Base-by-base conservation (phyloP, 2,329 filamentous ascomycete species). In the Scorias spongiosa region DNA sequence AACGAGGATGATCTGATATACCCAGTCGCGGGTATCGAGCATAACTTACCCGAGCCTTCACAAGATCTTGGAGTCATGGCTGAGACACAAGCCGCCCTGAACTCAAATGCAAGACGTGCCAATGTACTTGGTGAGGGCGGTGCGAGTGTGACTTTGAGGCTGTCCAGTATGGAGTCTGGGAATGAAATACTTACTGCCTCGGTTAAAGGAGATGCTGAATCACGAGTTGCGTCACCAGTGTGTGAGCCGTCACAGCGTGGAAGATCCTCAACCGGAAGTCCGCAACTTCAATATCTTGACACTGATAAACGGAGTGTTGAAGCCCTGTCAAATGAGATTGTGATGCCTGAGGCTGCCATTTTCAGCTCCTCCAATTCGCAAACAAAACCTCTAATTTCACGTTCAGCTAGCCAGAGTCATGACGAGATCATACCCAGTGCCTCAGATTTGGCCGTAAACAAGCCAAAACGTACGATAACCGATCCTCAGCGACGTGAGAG, bases 391-490 rank as follows among this genome's bases (percentile, higher is more conserved):
- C 6, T 8, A 37, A 3, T 37, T 17, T 37, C 34, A 37, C 12
- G 9, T 8, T 3, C 4, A 44, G 5, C 47, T 12, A 14, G 40
- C 38, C 5, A 42, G 43, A 39, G 42, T 46, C 40, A 46, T 50
- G 10, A 18, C 50, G 6, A 42, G 10, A 5, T 48, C 49, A 18
- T 50, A 46, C 3, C 45, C 50, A 5, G 40, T 44, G 1, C 14
- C 37, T 17, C 41, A 30, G 14, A 20, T 26, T 38, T 29, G 15
- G 5, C 12, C 11, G n/a, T 4, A 30, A 14, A 36, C 15, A 26
- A 39, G 11, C 14, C 8, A 39, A 11, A 12, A 15, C 12, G 6
- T 4, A 15, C n/a, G 10, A 14, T 6, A 8, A 4, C 3, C 17
- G 12, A 6, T n/a, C 34, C 4, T 8, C 17, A 26, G 20, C 20